Conservation (phyloP, 139 green algal genomes). For the Coelastrella sp. region DNA sequence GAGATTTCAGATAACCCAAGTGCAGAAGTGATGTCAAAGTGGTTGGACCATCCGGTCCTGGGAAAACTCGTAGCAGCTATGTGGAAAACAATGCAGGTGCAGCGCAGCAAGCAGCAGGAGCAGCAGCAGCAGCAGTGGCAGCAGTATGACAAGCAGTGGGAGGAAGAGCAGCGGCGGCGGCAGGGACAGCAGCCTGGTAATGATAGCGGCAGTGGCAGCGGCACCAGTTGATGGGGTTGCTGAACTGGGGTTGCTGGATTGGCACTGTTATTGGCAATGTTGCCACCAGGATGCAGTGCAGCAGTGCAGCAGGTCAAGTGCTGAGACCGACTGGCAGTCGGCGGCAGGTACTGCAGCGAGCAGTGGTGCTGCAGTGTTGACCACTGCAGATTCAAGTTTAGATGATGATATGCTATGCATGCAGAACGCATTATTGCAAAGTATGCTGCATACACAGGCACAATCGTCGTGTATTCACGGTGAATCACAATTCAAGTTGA, state of each 20-base stretch:
- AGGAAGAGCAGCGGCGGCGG: neutral
- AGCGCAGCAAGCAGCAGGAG: slow-evolving; percentile 18
- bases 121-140: slow-evolving; percentile 8
- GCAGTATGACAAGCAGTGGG: neutral
- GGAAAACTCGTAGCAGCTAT: slow-evolving; percentile 60
- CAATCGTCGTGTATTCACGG: too few relatives aligned
- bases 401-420: too few relatives aligned
- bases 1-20: slow-evolving; percentile 57
- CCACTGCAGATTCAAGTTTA: too few relatives aligned
- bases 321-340: too few relatives aligned
- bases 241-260: neutral
- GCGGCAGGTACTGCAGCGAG: too few relatives aligned
- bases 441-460: too few relatives aligned
- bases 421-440: too few relatives aligned
- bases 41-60: slow-evolving; percentile 57
- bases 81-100: slow-evolving; percentile 38
- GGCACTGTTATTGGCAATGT: too few relatives aligned
- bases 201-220: neutral
- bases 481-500: too few relatives aligned
- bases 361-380: too few relatives aligned
- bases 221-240: neutral
- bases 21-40: slow-evolving; percentile 51
- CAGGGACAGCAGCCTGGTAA: neutral
- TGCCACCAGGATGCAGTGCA: too few relatives aligned
- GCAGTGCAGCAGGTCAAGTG: too few relatives aligned